phyloP scores from a whole-genome alignment of 2,329 filamentous ascomycete genomes.

The Botrytis medusae region DNA sequence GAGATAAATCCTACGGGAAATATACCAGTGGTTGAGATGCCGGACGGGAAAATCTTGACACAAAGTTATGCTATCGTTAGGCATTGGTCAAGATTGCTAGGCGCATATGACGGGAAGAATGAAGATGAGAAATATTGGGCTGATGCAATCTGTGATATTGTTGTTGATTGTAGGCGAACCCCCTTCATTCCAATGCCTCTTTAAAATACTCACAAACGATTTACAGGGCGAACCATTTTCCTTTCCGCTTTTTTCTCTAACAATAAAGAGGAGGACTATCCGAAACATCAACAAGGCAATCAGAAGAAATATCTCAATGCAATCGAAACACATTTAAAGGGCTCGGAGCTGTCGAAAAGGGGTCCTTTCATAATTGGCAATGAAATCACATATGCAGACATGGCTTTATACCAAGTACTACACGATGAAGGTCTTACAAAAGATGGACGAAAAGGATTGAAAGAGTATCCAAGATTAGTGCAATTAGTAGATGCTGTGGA shows the following conservation, averaged over 20 bases:
- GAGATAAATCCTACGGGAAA: slow-evolving; percentile 35
- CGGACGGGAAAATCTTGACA: slow-evolving; percentile 38
- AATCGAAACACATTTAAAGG: slow-evolving; percentile 41
- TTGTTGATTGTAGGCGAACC: slow-evolving; percentile 21
- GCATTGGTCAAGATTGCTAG: slow-evolving; percentile 36
- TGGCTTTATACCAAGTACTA: slow-evolving; percentile 35
- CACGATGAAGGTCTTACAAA: slow-evolving; percentile 38
- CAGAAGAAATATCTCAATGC: slow-evolving; percentile 25
- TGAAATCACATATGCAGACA: slow-evolving; percentile 38
- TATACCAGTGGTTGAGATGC: slow-evolving; percentile 36
- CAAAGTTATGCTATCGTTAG: slow-evolving; percentile 40
- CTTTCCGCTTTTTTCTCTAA: background rate
- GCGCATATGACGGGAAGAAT: slow-evolving; percentile 37
- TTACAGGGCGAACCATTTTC: slow-evolving; percentile 8
- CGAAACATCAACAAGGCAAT: slow-evolving; percentile 4
- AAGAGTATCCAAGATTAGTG: slow-evolving; percentile 35
- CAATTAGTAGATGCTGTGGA: slow-evolving; percentile 37
- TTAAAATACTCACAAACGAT: background rate
- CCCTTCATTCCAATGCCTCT: background rate
- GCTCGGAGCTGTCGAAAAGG: slow-evolving; percentile 36
- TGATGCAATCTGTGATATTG: slow-evolving; percentile 40
- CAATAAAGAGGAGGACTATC: background rate
- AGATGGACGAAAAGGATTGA: slow-evolving; percentile 33
- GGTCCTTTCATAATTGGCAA: slow-evolving; percentile 38
- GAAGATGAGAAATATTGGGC: slow-evolving; percentile 40